Evolutionary conservation across 441 rosid genomes (phyloP).

Genomic region (Eruca vesicaria): DNA sequence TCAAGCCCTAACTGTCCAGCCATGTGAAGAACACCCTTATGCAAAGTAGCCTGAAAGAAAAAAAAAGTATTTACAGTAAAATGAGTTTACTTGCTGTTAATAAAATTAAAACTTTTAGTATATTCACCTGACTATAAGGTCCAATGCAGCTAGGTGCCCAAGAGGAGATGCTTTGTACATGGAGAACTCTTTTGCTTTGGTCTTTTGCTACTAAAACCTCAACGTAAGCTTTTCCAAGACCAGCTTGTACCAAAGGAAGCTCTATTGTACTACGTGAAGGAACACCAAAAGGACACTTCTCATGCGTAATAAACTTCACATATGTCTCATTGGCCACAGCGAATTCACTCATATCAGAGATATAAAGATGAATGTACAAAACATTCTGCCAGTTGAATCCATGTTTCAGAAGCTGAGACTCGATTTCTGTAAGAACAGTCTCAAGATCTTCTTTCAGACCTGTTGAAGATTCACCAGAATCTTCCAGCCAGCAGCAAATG

Average conservation of each 20-base stretch:
- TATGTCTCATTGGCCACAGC: constrained; percentile 78
- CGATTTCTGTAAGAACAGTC: constrained; percentile 54
- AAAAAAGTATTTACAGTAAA: not conserved
- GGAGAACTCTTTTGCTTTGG: constrained; percentile 82
- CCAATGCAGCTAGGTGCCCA: constrained; percentile 99
- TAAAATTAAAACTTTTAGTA: too few relatives aligned
- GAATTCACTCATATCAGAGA: constrained; percentile 84
- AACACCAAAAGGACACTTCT: constrained; percentile 90
- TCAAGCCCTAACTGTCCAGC: constrained; percentile 97
- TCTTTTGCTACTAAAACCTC: constrained; percentile 79
- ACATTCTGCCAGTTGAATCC: constrained; percentile 78
- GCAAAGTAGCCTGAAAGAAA: constrained; percentile 75
- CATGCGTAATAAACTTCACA: constrained; percentile 81
- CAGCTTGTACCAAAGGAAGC: constrained; percentile 72
- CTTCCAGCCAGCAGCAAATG: constrained; percentile 84
- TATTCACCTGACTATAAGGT: constrained; percentile 96
- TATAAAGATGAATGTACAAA: constrained; percentile 80
- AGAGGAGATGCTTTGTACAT: constrained; percentile 91
- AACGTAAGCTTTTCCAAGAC: constrained; percentile 73
- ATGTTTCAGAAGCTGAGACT: constrained; percentile 52
- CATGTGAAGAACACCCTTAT: constrained; percentile 79
- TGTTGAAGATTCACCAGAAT: constrained; percentile 42
- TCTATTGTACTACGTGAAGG: constrained; percentile 98
- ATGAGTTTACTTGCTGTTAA: too few relatives aligned
- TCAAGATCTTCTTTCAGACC: constrained; percentile 76